Percentiles rank a stretch among this genome's conserved stretches.
Evolutionary conservation across 202 grass and related monocot genomes (phyloP).

Genomic region (Dendrocalamus latiflorus): DNA sequence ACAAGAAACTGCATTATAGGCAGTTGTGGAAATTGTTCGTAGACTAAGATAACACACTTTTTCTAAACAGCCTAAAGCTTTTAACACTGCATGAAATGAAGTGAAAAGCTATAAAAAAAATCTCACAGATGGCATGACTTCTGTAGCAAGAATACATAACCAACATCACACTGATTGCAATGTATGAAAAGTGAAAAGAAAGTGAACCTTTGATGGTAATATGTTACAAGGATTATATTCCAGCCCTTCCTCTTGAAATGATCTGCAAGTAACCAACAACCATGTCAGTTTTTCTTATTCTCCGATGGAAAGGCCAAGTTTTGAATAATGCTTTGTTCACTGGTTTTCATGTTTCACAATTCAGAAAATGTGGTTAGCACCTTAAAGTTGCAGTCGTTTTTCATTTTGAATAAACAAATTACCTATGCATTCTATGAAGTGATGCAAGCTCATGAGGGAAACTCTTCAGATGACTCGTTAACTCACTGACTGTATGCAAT

Average conservation of each 20-base stretch:
- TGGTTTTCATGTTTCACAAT: constrained; percentile 4
- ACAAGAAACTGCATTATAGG: constrained; percentile 11
- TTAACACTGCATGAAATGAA: not conserved
- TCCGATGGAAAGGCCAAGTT: not conserved
- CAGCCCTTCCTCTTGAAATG: constrained; percentile 16
- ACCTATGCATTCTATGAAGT: not conserved
- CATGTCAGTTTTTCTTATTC: constrained; percentile 20
- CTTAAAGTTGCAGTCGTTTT: not conserved
- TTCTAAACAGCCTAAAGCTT: not conserved
- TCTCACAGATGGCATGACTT: constrained; percentile 2
- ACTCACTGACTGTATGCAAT: not conserved
- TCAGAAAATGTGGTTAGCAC: constrained; percentile 4
- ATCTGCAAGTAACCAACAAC: constrained; percentile 19
- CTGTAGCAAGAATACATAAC: not conserved
- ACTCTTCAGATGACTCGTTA: not conserved
- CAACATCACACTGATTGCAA: not conserved
- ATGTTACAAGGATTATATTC: constrained; percentile 11
- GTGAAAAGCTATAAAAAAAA: constrained; percentile 7
- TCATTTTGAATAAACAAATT: not conserved
- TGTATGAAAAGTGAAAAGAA: constrained; percentile 5
- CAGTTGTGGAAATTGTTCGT: not conserved
- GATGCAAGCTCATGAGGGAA: not conserved
- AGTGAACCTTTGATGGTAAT: constrained; percentile 25
- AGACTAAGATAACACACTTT: not conserved
- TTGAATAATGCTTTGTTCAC: not conserved